A percentile compares a stretch with the other conserved stretches of the same genome.
phyloP scores from a whole-genome alignment of 2,329 filamentous ascomycete species.

The Metarhizium brunneum region DNA sequence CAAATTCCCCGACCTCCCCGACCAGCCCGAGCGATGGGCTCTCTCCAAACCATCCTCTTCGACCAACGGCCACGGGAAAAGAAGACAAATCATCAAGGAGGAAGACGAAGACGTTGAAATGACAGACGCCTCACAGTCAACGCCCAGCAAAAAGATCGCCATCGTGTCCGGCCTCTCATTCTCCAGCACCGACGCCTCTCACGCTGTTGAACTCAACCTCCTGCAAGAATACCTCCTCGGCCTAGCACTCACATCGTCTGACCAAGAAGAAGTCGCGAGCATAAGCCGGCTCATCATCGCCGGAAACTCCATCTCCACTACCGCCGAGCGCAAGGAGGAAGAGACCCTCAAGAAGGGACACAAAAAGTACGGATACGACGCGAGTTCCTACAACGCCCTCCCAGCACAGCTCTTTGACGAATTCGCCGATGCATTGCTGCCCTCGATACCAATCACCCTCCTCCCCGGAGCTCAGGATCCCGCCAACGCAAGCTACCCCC shows the following conservation, averaged over 20 bases:
- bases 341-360: constrained; percentile 36
- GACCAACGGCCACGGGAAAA: constrained; percentile 21
- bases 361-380: constrained; percentile 94
- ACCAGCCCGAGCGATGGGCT: constrained; percentile 74
- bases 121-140: constrained; percentile 25
- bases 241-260: constrained; percentile 55
- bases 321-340: constrained; percentile 26
- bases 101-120: constrained; percentile 40
- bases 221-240: constrained; percentile 83
- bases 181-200: constrained; percentile 60
- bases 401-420: constrained; percentile 78
- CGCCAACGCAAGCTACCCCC: constrained; percentile 80
- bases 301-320: constrained; percentile 79
- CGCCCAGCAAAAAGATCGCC: constrained; percentile 53
- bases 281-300: constrained; percentile 86
- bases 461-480: constrained; percentile 80
- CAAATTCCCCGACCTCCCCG: constrained; percentile 76
- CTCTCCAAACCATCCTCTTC: constrained; percentile 39
- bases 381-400: constrained; percentile 74
- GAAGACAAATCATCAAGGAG: constrained; percentile 26
- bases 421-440: constrained; percentile 72
- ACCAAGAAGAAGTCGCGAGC: constrained; percentile 50
- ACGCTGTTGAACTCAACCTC: constrained; percentile 67
- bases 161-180: constrained; percentile 85
- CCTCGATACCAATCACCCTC: constrained; percentile 79